Conservation (phyloP, 169 alveolate genomes). For the Eimeria sp. region DNA sequence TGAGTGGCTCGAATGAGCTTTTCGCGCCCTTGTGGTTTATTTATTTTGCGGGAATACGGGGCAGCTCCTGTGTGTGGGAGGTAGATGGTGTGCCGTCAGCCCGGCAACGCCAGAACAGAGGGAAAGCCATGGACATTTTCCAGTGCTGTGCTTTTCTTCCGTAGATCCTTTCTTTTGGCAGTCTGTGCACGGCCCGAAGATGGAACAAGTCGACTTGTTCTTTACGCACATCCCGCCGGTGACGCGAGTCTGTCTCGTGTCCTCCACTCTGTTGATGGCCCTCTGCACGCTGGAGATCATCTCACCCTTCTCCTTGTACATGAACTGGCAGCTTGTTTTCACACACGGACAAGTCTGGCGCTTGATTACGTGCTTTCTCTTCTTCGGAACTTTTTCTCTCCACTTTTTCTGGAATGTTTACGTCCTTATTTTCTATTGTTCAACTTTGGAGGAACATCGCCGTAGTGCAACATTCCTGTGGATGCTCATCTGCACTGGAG, state of each 20-base stretch:
- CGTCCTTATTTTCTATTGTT: conserved; percentile 90
- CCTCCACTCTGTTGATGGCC: conserved; percentile 85
- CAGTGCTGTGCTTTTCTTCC: conserved; percentile 16
- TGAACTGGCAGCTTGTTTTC: conserved; percentile 83
- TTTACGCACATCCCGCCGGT: conserved; percentile 85
- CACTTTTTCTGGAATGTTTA: conserved; percentile 96
- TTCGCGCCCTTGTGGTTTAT: neutral
- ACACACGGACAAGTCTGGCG: conserved; percentile 92
- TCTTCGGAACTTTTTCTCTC: conserved; percentile 95
- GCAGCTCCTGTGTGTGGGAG: conserved; percentile 12
- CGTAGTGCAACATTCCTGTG: conserved; percentile 85
- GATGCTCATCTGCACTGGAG: conserved; percentile 84
- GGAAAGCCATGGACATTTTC: conserved; percentile 30
- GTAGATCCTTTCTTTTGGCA: neutral
- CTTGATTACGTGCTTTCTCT: conserved; percentile 93
- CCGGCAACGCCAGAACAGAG: conserved; percentile 25
- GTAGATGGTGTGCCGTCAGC: conserved; percentile 50
- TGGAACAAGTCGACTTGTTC: conserved; percentile 80
- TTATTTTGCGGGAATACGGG: neutral
- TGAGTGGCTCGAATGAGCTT: neutral
- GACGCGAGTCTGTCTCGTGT: conserved; percentile 80
- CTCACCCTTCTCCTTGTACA: conserved; percentile 85
- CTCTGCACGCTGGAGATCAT: conserved; percentile 86
- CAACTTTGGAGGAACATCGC: conserved; percentile 86
- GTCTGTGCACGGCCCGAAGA: conserved; percentile 28